Percentiles rank a stretch among this genome's conserved stretches.
phyloP scores from a whole-genome alignment of 2,329 filamentous ascomycete genomes.

The Paracoccidioides brasiliensis region DNA sequence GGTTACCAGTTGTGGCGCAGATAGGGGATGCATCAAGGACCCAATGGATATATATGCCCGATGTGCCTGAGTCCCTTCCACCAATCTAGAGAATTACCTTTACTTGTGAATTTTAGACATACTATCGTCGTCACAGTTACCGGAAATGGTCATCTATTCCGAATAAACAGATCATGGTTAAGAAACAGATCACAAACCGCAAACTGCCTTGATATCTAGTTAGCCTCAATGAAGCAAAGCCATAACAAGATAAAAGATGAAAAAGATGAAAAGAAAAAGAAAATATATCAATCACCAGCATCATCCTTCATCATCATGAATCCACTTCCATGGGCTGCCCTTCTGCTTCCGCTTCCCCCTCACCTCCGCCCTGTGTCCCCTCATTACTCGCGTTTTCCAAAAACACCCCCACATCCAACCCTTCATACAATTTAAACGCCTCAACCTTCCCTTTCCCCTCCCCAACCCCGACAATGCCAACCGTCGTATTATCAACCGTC shows the following conservation, averaged over 20 bases:
- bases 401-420: constrained; percentile 72
- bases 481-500: constrained; percentile 90
- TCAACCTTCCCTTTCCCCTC: constrained; percentile 48
- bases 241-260: no score
- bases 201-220: constrained; percentile 1
- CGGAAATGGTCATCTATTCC: background rate
- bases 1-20: background rate
- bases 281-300: background rate
- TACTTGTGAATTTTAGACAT: background rate
- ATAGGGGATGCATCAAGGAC: background rate
- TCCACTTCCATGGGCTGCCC: constrained; percentile 45
- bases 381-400: constrained; percentile 57
- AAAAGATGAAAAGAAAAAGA: background rate
- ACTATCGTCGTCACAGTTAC: background rate
- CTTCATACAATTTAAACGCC: constrained; percentile 82
- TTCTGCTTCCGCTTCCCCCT: constrained; percentile 27
- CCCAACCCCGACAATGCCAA: constrained; percentile 64
- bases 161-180: constrained; percentile 1
- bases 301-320: constrained; percentile 19
- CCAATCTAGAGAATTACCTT: background rate
- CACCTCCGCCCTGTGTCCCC: constrained; percentile 35
- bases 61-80: background rate
- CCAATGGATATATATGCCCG: background rate
- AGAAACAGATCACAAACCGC: background rate
- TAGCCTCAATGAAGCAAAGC: background rate